Percentiles rank a stretch among this genome's conserved stretches.
Evolutionary conservation across 2,329 filamentous ascomycete genomes (phyloP).

Genomic region (Colletotrichum orchidophilum): DNA sequence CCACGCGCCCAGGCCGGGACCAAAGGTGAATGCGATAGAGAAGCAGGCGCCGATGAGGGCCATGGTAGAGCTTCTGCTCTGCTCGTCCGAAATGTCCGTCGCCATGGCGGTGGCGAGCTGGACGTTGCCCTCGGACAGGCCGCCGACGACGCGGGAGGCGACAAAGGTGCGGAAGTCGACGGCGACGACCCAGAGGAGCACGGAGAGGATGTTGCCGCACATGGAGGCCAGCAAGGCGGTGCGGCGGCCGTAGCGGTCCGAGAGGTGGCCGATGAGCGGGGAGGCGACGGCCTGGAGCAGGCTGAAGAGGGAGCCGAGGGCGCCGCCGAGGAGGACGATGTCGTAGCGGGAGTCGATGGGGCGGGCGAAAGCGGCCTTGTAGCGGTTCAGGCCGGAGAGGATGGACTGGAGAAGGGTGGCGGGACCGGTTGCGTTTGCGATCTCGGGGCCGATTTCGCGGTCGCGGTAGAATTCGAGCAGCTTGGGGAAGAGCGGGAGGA

Average conservation of each 20-base stretch:
- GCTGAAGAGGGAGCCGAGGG: slow-evolving; percentile 92
- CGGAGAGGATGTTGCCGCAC: slow-evolving; percentile 90
- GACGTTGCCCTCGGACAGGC: slow-evolving; percentile 95
- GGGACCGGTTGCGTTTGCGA: slow-evolving; percentile 53
- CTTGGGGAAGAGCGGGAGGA: slow-evolving; percentile 93
- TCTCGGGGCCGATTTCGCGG: slow-evolving; percentile 69
- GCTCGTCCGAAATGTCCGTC: slow-evolving; percentile 91
- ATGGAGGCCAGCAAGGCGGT: slow-evolving; percentile 91
- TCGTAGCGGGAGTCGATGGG: slow-evolving; percentile 98
- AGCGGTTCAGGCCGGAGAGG: slow-evolving; percentile 85
- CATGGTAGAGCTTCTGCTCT: slow-evolving; percentile 89
- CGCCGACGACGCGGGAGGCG: slow-evolving; percentile 90
- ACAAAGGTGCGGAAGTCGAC: slow-evolving; percentile 96
- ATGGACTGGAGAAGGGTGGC: slow-evolving; percentile 80
- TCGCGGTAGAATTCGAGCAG: slow-evolving; percentile 96
- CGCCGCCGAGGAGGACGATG: slow-evolving; percentile 93
- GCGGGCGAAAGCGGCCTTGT: slow-evolving; percentile 91
- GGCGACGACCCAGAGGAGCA: slow-evolving; percentile 92
- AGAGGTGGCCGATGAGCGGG: slow-evolving; percentile 88
- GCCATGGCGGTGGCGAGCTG: slow-evolving; percentile 97
- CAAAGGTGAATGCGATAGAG: slow-evolving; percentile 96
- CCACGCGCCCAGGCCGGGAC: slow-evolving; percentile 89
- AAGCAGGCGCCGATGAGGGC: slow-evolving; percentile 96
- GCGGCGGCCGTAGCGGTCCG: slow-evolving; percentile 87
- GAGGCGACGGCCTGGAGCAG: slow-evolving; percentile 92